A percentile compares a stretch with the other conserved stretches of the same genome.
phyloP scores from a whole-genome alignment of 768 basidiomycete genomes.

The Boletus vermiculosoides region DNA sequence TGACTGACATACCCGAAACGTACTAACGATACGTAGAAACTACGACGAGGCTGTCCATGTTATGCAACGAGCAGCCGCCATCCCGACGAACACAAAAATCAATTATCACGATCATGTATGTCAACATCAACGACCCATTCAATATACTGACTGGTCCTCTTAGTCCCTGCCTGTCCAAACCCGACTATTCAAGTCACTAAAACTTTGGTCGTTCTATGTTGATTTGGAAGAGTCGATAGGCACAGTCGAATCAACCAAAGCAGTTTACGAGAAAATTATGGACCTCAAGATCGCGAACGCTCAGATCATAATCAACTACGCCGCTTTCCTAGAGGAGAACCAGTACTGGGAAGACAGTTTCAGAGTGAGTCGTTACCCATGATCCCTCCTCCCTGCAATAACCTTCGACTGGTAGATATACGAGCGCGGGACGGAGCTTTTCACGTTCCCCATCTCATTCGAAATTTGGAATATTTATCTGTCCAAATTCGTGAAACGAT shows the following conservation, averaged over 20 bases:
- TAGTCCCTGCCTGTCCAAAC: constrained; percentile 83
- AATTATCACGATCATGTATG: constrained; percentile 94
- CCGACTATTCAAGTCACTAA: constrained; percentile 94
- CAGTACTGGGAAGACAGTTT: constrained; percentile 98
- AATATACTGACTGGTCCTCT: constrained; percentile 13
- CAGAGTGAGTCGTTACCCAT: constrained; percentile 66
- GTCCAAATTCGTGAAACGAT: constrained; percentile 95
- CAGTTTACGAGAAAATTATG: constrained; percentile 93
- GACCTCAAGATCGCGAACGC: constrained; percentile 98
- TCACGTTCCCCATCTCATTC: constrained; percentile 97
- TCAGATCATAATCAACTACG: constrained; percentile 96
- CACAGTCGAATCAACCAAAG: constrained; percentile 86
- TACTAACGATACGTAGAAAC: constrained; percentile 56
- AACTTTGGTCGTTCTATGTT: constrained; percentile 98
- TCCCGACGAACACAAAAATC: constrained; percentile 87
- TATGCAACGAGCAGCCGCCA: constrained; percentile 93
- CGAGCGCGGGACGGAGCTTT: constrained; percentile 94
- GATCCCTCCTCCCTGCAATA: background rate
- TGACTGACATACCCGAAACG: background rate
- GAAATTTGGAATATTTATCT: constrained; percentile 99
- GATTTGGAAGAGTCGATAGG: constrained; percentile 98
- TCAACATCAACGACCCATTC: constrained; percentile 2
- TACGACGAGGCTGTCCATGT: constrained; percentile 94
- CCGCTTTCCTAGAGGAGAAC: constrained; percentile 95
- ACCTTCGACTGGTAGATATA: constrained; percentile 60